Conservation (phyloP, 2,329 filamentous ascomycete genomes). For the Diplodia mutila region DNA sequence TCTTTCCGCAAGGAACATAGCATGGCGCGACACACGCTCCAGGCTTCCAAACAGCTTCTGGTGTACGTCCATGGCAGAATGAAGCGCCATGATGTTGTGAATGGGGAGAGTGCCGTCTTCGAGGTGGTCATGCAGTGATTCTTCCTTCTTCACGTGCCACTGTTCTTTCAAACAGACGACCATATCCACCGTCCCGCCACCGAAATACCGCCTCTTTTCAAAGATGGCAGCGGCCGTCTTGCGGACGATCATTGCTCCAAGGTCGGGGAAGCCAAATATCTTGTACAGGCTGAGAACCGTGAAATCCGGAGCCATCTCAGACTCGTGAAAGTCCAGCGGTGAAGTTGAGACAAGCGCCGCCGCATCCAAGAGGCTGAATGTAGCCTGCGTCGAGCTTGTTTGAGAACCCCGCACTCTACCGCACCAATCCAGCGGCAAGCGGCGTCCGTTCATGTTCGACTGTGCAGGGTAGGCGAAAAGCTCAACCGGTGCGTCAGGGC, state of each 20-base stretch:
- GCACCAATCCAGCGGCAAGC: constrained; percentile 74
- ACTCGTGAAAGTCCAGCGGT: constrained; percentile 69
- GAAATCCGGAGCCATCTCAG: constrained; percentile 74
- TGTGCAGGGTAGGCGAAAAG: constrained; percentile 87
- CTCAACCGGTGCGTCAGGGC: constrained; percentile 34
- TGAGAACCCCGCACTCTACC: constrained; percentile 40
- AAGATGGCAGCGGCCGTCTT: constrained; percentile 70
- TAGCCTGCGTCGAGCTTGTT: constrained; percentile 39
- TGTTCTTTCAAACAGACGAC: constrained; percentile 75
- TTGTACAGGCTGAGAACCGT: constrained; percentile 90
- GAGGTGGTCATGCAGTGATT: constrained; percentile 74
- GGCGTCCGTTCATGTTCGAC: constrained; percentile 86
- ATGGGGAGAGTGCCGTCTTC: constrained; percentile 93
- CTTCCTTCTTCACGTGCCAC: constrained; percentile 80
- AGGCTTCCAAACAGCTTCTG: constrained; percentile 71
- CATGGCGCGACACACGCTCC: constrained; percentile 70
- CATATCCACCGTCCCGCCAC: constrained; percentile 91
- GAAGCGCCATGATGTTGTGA: constrained; percentile 84
- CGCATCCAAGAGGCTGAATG: constrained; percentile 79
- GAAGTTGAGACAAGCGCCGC: constrained; percentile 80
- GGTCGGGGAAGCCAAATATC: constrained; percentile 94
- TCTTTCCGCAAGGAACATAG: constrained; percentile 63
- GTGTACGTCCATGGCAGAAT: constrained; percentile 73
- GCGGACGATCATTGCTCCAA: constrained; percentile 82
- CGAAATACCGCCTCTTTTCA: constrained; percentile 76